A percentile compares a stretch with the other conserved stretches of the same genome.
phyloP scores from a whole-genome alignment of 306 rosid genomes.

The Vigna radiata region DNA sequence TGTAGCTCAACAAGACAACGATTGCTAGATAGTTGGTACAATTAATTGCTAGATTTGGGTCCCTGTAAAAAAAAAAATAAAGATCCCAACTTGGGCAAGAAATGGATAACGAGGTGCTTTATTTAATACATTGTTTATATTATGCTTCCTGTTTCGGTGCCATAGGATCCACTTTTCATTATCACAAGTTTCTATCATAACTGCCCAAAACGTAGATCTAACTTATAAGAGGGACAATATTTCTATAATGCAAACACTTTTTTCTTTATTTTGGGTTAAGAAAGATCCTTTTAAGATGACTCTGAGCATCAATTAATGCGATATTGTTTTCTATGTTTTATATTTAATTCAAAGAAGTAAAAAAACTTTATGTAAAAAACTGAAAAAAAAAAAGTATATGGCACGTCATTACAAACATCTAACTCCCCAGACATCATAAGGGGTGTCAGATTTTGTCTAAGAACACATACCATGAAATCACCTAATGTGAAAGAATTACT shows the following conservation, averaged over 20 bases:
- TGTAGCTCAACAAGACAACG: slow-evolving; percentile 36
- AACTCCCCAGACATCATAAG: slow-evolving; percentile 33
- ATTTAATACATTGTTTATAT: slow-evolving; percentile 45
- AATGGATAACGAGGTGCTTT: slow-evolving; percentile 41
- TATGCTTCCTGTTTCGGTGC: slow-evolving; percentile 53
- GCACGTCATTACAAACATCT: slow-evolving; percentile 27
- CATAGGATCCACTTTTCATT: slow-evolving; percentile 24
- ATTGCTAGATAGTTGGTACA: slow-evolving; percentile 25
- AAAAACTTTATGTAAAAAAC: too few relatives aligned
- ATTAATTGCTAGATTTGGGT: slow-evolving; percentile 24
- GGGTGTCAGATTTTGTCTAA: slow-evolving; percentile 42
- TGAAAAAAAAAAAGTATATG: too few relatives aligned
- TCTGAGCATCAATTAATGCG: too few relatives aligned
- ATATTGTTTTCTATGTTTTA: too few relatives aligned
- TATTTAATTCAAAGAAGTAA: too few relatives aligned
- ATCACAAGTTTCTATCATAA: slow-evolving; percentile 15
- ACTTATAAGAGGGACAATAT: slow-evolving; percentile 26
- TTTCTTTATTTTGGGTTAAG: neutral
- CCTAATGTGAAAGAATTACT: slow-evolving; percentile 35
- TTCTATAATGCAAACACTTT: slow-evolving; percentile 35
- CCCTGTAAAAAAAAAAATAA: neutral
- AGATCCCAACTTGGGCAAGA: slow-evolving; percentile 53
- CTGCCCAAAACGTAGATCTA: slow-evolving; percentile 31
- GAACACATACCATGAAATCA: slow-evolving; percentile 30
- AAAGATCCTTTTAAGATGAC: slow-evolving; percentile 23